These are phyloP conservation scores for Septoria petroselini DNA, from an alignment of 2,329 filamentous ascomycete genomes.

Conservation along the genomic window DNA sequence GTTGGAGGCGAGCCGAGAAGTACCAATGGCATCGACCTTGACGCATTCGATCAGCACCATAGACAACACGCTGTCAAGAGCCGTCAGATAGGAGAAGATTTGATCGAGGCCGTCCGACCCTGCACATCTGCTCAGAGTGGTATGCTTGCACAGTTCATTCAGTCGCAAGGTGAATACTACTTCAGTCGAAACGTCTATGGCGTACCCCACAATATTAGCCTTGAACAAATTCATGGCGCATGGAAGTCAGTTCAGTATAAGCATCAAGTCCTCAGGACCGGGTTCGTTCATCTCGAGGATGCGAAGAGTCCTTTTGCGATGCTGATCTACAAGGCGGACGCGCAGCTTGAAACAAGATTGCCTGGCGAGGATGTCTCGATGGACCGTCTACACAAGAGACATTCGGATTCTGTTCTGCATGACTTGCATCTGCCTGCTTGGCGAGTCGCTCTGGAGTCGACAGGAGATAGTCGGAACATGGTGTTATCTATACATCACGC, in stretches of 20 bases:
- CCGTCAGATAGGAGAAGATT: slow-evolving; percentile 34
- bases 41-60: slow-evolving; percentile 50
- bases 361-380: background rate
- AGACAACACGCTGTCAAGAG: slow-evolving; percentile 36
- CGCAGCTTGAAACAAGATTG: slow-evolving; percentile 5
- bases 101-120: slow-evolving; percentile 62
- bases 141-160: slow-evolving; percentile 71
- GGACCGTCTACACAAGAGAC: slow-evolving; percentile 2
- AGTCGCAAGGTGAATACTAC: slow-evolving; percentile 66
- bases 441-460: slow-evolving; percentile 53
- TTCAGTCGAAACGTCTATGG: slow-evolving; percentile 67
- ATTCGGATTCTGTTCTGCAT: slow-evolving; percentile 38
- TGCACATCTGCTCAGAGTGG: slow-evolving; percentile 78
- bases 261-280: slow-evolving; percentile 73
- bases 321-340: slow-evolving; percentile 56
- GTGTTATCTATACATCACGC: slow-evolving; percentile 69
- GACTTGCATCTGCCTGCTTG: slow-evolving; percentile 60
- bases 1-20: background rate
- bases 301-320: slow-evolving; percentile 66
- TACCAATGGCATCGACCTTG: slow-evolving; percentile 46
- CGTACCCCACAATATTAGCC: slow-evolving; percentile 44
- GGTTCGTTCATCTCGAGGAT: slow-evolving; percentile 64
- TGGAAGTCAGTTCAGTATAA: slow-evolving; percentile 56
- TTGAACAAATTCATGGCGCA: slow-evolving; percentile 50
- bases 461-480: slow-evolving; percentile 32